Conservation (phyloP, 2,329 filamentous ascomycete species). For the Fusarium chlamydosporum region DNA sequence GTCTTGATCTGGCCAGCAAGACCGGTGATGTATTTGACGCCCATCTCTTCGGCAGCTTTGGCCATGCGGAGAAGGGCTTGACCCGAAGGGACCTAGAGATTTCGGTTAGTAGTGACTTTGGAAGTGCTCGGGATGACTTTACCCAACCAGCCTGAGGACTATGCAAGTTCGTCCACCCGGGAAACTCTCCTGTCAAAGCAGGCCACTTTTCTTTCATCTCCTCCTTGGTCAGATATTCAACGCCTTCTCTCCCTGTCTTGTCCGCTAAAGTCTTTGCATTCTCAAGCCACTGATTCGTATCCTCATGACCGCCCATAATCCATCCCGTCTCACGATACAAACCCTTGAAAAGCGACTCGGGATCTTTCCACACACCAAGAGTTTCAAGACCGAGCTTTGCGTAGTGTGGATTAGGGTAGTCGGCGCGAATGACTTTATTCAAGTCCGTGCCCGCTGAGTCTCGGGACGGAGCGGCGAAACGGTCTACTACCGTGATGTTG, state of each 20-base stretch:
- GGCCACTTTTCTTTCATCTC: constrained; percentile 52
- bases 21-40: constrained; percentile 52
- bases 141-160: constrained; percentile 53
- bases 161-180: constrained; percentile 51
- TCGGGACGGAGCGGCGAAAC: constrained; percentile 58
- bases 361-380: constrained; percentile 50
- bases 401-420: constrained; percentile 71
- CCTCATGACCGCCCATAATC: constrained; percentile 49
- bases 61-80: constrained; percentile 54
- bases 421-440: constrained; percentile 73
- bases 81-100: constrained; percentile 40
- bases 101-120: background rate
- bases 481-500: constrained; percentile 64
- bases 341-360: constrained; percentile 49
- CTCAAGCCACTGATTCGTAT: constrained; percentile 51
- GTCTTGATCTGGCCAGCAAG: constrained; percentile 42
- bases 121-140: constrained; percentile 2
- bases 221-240: constrained; percentile 48
- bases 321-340: constrained; percentile 54
- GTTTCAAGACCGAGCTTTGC: constrained; percentile 61
- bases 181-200: constrained; percentile 47
- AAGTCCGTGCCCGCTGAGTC: constrained; percentile 71
- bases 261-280: constrained; percentile 48
- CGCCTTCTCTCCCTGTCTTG: constrained; percentile 42
- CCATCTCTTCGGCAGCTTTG: constrained; percentile 46